Evolutionary conservation across 345 rosid genomes (phyloP).

Genomic region (Moringa oleifera): DNA sequence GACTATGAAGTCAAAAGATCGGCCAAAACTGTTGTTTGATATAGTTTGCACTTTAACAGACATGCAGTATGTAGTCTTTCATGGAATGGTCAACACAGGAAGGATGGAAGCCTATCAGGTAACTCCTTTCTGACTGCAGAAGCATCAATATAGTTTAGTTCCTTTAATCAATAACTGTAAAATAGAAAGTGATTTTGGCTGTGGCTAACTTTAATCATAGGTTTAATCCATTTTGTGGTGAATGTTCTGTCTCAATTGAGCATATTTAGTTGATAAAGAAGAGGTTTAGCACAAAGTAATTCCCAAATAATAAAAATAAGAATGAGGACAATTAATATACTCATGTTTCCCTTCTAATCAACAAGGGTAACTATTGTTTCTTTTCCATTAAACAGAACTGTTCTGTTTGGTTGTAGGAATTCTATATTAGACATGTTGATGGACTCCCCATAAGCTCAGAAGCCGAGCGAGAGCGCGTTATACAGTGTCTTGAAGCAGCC

Average conservation of each 20-base stretch:
- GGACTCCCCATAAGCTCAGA: conserved; percentile 72
- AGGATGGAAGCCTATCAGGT: conserved; percentile 83
- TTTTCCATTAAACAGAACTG: conserved; percentile 9
- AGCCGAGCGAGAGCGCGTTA: conserved; percentile 69
- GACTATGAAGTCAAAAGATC: conserved; percentile 77
- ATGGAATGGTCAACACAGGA: conserved; percentile 76
- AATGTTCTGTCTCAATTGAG: conserved; percentile 8
- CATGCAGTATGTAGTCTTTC: conserved; percentile 90
- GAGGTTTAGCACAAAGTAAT: no score
- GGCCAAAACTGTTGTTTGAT: conserved; percentile 82
- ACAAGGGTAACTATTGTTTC: conserved; percentile 1
- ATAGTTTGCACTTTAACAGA: conserved; percentile 87
- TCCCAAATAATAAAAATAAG: no score
- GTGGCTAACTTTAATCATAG: neutral
- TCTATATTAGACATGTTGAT: conserved; percentile 70
- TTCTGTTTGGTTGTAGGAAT: conserved; percentile 45
- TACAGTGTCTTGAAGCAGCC: conserved; percentile 78
- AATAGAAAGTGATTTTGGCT: no score
- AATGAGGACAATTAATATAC: neutral
- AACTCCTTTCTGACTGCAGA: conserved; percentile 1
- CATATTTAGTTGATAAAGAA: no score
- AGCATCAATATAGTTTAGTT: no score
- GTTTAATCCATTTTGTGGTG: conserved; percentile 10
- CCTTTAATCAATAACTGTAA: no score
- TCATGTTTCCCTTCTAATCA: no score